phyloP scores from a whole-genome alignment of 345 rosid genomes.

The Hibiscus trionum region DNA sequence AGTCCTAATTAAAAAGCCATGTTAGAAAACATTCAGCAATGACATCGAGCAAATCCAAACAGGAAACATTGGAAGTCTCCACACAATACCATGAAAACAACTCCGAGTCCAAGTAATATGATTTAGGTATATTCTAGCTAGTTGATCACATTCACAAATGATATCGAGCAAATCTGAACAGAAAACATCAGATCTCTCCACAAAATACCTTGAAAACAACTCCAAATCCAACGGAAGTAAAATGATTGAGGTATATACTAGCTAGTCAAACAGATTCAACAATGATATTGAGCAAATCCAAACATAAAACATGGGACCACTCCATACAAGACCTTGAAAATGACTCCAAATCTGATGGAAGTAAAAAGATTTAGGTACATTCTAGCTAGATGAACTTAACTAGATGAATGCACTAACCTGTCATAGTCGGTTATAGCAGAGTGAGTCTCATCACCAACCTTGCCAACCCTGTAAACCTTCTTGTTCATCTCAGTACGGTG shows the following conservation, averaged over 20 bases:
- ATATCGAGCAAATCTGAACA: too few relatives aligned
- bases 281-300: not conserved
- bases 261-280: not conserved
- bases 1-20: not conserved
- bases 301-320: not conserved
- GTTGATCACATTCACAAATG: not conserved
- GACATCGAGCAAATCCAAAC: not conserved
- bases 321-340: too few relatives aligned
- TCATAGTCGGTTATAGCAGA: not conserved
- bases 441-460: not conserved
- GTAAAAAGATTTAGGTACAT: not conserved
- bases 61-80: too few relatives aligned
- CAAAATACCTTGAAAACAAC: too few relatives aligned
- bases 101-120: not conserved
- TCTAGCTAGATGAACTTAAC: not conserved
- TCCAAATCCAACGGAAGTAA: too few relatives aligned
- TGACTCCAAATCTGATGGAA: not conserved
- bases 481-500: not conserved
- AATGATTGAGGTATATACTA: too few relatives aligned
- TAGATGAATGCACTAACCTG: not conserved
- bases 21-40: not conserved
- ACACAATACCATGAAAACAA: too few relatives aligned
- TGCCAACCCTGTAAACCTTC: conserved; percentile 2
- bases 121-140: not conserved
- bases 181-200: too few relatives aligned